Evolutionary conservation across 176 grass and related monocot genomes (phyloP).

Genomic region (Canna indica): DNA sequence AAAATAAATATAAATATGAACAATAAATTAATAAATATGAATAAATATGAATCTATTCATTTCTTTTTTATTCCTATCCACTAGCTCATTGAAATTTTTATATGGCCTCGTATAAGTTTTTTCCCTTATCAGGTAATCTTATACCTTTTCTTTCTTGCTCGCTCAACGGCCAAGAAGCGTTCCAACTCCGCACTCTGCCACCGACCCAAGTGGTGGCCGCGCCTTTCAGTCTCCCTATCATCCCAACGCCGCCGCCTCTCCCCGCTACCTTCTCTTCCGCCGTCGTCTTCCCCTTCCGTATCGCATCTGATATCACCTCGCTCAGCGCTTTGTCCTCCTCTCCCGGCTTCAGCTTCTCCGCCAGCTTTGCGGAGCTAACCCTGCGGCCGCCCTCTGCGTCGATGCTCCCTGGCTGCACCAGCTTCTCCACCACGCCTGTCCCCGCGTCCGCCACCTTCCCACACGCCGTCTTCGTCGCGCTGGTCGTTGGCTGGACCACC

Average conservation of each 20-base stretch:
- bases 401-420: slow-evolving; percentile 9
- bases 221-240: slow-evolving; percentile 34
- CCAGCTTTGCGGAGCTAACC: slow-evolving; percentile 38
- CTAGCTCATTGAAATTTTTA: too few species aligned
- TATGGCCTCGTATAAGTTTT: too few species aligned
- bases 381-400: slow-evolving; percentile 18
- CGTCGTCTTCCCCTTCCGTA: slow-evolving; percentile 44
- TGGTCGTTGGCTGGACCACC: slow-evolving; percentile 21
- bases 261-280: slow-evolving; percentile 15
- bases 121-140: too few species aligned
- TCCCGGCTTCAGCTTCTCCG: slow-evolving; percentile 60
- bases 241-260: not conserved
- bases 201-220: slow-evolving; percentile 47
- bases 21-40: too few species aligned
- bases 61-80: too few species aligned
- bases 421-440: slow-evolving; percentile 35
- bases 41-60: too few species aligned
- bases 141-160: slow-evolving; percentile 10
- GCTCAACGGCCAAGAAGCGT: not conserved
- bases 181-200: slow-evolving; percentile 6
- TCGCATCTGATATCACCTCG: slow-evolving; percentile 42
- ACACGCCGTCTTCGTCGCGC: slow-evolving; percentile 30
- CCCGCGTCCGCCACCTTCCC: too few species aligned
- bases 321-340: slow-evolving; percentile 58
- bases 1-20: too few species aligned